phyloP scores from a whole-genome alignment of 306 rosid species.

The Quercus rubra region DNA sequence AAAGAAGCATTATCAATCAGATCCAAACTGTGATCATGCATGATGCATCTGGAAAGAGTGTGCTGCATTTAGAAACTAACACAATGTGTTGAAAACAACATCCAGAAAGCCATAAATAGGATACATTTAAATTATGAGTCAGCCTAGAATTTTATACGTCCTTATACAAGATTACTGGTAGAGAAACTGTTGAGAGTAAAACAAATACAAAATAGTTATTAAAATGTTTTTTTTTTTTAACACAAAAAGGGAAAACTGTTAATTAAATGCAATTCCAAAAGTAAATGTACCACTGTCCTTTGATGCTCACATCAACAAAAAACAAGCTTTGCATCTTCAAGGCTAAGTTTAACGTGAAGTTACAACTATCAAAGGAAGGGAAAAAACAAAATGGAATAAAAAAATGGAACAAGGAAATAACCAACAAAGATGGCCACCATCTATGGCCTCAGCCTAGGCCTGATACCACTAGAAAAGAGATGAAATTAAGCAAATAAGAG shows the following conservation, averaged over 20 bases:
- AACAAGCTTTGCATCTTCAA: neutral
- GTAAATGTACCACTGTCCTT: neutral
- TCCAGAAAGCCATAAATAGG: neutral
- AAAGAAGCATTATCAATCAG: constrained; percentile 14
- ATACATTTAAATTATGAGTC: neutral
- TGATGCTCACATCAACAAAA: neutral
- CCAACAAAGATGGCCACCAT: neutral
- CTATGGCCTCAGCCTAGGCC: neutral
- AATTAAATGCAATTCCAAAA: neutral
- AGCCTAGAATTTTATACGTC: neutral
- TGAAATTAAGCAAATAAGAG: neutral
- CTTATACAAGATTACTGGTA: neutral
- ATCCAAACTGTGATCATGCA: constrained; percentile 1
- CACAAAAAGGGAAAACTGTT: neutral
- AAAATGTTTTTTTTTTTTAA: neutral
- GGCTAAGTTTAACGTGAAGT: neutral
- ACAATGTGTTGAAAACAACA: neutral
- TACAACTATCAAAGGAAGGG: neutral
- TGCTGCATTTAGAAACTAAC: neutral
- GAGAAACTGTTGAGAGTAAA: neutral
- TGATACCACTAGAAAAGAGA: neutral
- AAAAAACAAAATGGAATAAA: neutral
- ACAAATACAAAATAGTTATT: neutral
- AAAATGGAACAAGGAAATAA: neutral
- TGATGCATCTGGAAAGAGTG: neutral